Conservation (phyloP, 352 stramenopile species). For the Blastocystis sp. region DNA sequence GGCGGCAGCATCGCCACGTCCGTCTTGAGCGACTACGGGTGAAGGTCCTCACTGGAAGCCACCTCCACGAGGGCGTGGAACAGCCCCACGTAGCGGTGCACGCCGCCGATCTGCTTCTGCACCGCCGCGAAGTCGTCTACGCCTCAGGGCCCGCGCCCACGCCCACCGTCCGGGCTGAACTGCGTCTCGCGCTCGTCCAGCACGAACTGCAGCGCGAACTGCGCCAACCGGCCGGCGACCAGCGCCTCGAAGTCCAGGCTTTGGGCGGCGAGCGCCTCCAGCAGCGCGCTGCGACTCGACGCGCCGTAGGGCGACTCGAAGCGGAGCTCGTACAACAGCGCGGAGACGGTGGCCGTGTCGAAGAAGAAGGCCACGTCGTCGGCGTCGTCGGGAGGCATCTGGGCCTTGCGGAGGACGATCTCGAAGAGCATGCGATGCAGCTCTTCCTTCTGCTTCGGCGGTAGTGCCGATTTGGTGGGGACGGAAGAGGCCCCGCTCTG, state of each 20-base stretch:
- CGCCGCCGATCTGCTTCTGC: slow-evolving; percentile 31
- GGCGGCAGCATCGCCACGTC: background rate
- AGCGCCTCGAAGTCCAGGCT: background rate
- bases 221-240: background rate
- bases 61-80: slow-evolving; percentile 22
- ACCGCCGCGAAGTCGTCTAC: slow-evolving; percentile 43
- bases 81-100: slow-evolving; percentile 18
- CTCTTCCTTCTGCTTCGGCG: slow-evolving; percentile 28
- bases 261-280: background rate
- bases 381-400: background rate
- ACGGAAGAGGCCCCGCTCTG: background rate
- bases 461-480: slow-evolving; percentile 6
- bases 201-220: slow-evolving; percentile 34
- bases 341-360: background rate
- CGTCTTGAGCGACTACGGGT: background rate
- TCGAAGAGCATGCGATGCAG: background rate
- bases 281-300: slow-evolving; percentile 3
- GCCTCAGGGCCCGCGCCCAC: background rate
- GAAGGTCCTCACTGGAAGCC: background rate
- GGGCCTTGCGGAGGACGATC: background rate
- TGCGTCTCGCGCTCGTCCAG: background rate
- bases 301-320: slow-evolving; percentile 20
- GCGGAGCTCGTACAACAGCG: background rate
- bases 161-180: background rate
- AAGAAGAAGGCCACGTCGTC: slow-evolving; percentile 17